Base-by-base conservation (phyloP, 2,329 filamentous ascomycete genomes). In the Pseudocercospora ulei region DNA sequence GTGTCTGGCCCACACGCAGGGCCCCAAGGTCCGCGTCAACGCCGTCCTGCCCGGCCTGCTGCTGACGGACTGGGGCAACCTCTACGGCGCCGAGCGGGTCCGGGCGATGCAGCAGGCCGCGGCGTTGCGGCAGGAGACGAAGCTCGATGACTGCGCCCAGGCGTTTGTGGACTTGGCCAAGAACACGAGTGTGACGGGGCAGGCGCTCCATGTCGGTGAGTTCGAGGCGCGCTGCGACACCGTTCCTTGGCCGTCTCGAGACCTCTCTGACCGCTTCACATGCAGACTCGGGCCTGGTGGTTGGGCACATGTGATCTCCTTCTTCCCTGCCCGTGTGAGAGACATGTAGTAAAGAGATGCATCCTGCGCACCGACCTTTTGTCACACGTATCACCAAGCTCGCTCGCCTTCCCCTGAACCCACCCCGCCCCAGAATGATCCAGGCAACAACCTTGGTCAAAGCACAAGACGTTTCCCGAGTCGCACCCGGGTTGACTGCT, bases 21-120 rank as follows among this genome's bases (percentile, higher is more conserved):
- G 76, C 1, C 64, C 68, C 1, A 78, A 78, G 57, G 64, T 80
- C 13, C 64, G 78, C 26, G 66, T 78, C 18, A 82, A 82, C 58
- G 74, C 75, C 25, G 69, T 82, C 1, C 63, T 75, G 36, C 78
- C 78, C 0, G 77, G 77, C 1, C 62, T 81, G 50, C 56, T 82
- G 49, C 62, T 79, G 54, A 82, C 78, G 1, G 78, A 82, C 56
- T 83, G 79, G 79, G 72, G 56, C 1, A 53, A 52, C 33, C 34
- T 43, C 16, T 59, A 52, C 57, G 62, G 69, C 0, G 60, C 68
- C 2, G 78, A 82, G 49, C 63, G 62, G 44, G 71, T 80, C 30
- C 61, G 75, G 38, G 59, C 48, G 1, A 63, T 72, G 48, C 71
- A 67, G 41, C 61, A 76, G n/a, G 66, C 61, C 28, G 73, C 76